A percentile compares a stretch with the other conserved stretches of the same genome.
These are phyloP conservation scores for Phaseolus coccineus DNA, from an alignment of 331 rosid genomes.

Conservation along the genomic window DNA sequence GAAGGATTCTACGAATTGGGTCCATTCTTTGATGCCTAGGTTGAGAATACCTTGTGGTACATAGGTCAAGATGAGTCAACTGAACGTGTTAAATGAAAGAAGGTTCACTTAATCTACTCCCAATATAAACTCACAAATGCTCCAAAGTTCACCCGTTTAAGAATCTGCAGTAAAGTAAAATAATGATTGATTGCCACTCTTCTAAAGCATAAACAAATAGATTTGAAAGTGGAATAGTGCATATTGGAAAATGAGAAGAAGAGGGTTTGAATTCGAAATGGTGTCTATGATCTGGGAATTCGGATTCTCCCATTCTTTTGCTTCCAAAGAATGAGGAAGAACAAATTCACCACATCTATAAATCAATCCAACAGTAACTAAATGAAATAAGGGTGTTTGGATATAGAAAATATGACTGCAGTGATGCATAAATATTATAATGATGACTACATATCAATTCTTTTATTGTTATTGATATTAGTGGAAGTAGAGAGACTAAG, in stretches of 20 bases:
- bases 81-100: background rate
- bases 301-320: too few species aligned
- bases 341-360: too few species aligned
- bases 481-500: too few species aligned
- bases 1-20: background rate
- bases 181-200: background rate
- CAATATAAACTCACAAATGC: too few species aligned
- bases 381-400: too few species aligned
- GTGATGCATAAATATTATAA: too few species aligned
- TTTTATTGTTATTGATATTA: too few species aligned
- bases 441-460: background rate
- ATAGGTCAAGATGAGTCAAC: slow-evolving; percentile 24
- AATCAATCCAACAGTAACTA: too few species aligned
- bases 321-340: too few species aligned
- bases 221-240: background rate
- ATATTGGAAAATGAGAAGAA: background rate
- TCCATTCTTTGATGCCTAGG: background rate
- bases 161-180: background rate
- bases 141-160: background rate
- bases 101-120: background rate
- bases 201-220: background rate
- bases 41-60: background rate
- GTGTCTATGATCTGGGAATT: too few species aligned
- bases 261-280: background rate
- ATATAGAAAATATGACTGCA: too few species aligned